Base-by-base conservation (phyloP, 257 asterid genomes). In the Penstemon davidsonii region DNA sequence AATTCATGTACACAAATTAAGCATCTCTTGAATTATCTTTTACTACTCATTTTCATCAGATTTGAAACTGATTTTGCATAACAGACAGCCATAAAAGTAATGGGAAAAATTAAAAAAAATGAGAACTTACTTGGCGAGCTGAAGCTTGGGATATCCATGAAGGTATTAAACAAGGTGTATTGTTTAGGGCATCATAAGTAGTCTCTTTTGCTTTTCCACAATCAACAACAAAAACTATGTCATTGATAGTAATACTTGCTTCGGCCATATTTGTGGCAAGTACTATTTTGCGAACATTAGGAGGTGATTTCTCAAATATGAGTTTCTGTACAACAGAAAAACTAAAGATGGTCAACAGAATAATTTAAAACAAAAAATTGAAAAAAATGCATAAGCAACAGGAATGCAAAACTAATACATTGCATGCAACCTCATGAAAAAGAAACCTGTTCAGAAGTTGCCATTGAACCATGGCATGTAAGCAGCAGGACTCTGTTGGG, bases 191-290 rank as follows among this genome's bases (percentile, higher is more conserved):
- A 78, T 93, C 97, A 69, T 93, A 93, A 57, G 96, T 84, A 7
- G 99, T 93, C 84, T 93, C 99, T 85, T 93, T 93, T 43, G 99
- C 97, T 85, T 93, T 93, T 67, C 99, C 99, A 75, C 99, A 93
- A 78, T 93, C 99, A 49, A 93, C 92, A 78, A 93, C 99, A 81
- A 87, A 93, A 49, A 90, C 99, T 18, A 93, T 60, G 72, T 93
- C 99, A 72, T 93, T 93, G 72, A 93, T 93, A 52, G 99, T 93
- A 78, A 93, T 93, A 87, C 99, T 93, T 66, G 99, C 99, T 85
- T 93, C 99, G 1, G 99, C 99, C 99, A 93, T 93, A 80, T 93
- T 93, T 11, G 99, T 93, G 65, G 99, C 97, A 73, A 93, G 97
- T 66, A 93, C 82, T 60, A 93, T 85, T 79, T 90, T 93, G 77